A percentile compares a stretch with the other conserved stretches of the same genome.
Conservation (phyloP, 2,329 filamentous ascomycete genomes). For the Trichoderma guizhouense region DNA sequence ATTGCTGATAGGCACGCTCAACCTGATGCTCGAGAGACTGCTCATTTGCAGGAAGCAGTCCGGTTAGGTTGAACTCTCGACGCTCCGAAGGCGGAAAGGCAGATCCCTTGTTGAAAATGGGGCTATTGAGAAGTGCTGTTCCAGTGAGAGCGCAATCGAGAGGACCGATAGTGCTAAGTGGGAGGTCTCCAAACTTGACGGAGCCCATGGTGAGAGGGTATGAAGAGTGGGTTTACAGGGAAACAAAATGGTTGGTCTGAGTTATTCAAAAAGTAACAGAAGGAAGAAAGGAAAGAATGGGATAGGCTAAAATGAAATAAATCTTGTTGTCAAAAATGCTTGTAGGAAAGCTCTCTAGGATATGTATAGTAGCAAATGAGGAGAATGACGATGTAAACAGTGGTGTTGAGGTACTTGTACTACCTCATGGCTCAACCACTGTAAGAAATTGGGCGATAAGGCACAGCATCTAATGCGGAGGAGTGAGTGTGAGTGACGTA, state of each 20-base stretch:
- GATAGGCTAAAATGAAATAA: not conserved
- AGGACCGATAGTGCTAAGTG: slow-evolving; percentile 36
- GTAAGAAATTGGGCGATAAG: not conserved
- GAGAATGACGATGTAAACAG: not conserved
- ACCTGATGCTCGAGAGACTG: slow-evolving; percentile 76
- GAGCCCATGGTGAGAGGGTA: slow-evolving; percentile 11
- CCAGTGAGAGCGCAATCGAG: slow-evolving; percentile 38
- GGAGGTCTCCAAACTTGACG: slow-evolving; percentile 32
- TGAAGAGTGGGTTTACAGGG: not conserved
- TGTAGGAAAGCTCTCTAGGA: not conserved
- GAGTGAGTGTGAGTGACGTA: not conserved
- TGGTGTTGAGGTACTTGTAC: slow-evolving; percentile 1
- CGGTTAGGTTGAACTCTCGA: slow-evolving; percentile 64
- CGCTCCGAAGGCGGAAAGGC: slow-evolving; percentile 71
- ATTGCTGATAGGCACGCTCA: slow-evolving; percentile 77
- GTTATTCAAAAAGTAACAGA: not conserved
- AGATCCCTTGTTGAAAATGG: slow-evolving; percentile 73
- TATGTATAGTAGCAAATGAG: not conserved
- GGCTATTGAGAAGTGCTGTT: slow-evolving; percentile 34
- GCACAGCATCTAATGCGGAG: not conserved
- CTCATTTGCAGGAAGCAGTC: slow-evolving; percentile 67
- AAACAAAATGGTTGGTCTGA: not conserved
- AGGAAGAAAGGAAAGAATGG: not conserved
- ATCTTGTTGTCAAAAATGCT: not conserved
- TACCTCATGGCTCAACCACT: not conserved